Conservation (phyloP, 2,329 filamentous ascomycete species). For the Cryphonectria carpinicola region DNA sequence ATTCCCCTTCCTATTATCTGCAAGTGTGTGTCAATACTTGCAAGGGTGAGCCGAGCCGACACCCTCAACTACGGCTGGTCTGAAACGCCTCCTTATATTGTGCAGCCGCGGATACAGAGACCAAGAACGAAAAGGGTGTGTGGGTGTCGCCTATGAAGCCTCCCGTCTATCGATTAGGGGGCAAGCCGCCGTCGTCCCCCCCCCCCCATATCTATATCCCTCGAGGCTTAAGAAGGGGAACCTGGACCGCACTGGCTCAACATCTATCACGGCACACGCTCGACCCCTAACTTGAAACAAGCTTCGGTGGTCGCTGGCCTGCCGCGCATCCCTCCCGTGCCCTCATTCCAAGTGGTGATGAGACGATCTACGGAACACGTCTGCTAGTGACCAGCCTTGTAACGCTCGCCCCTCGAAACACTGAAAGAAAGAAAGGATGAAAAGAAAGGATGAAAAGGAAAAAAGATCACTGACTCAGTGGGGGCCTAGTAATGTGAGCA, state of each 20-base stretch:
- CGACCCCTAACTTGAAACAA: slow-evolving; percentile 1
- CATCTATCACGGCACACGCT: not conserved
- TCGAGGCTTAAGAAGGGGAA: not conserved
- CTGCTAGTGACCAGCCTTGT: not conserved
- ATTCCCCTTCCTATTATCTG: not conserved
- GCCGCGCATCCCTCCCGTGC: not conserved
- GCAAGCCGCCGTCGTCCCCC: not conserved
- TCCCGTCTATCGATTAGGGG: slow-evolving; percentile 18
- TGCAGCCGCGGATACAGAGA: not conserved
- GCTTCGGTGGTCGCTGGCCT: not conserved
- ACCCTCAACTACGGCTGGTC: slow-evolving; percentile 16
- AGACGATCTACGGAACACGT: not conserved
- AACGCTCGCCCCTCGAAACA: not conserved
- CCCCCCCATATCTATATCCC: slow-evolving; percentile 4
- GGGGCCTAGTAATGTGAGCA: not conserved
- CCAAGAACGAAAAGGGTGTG: not conserved
- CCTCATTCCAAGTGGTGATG: not conserved
- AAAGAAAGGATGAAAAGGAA: no score
- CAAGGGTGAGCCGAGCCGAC: slow-evolving; percentile 1
- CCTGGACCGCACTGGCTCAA: not conserved
- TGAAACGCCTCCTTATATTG: slow-evolving; percentile 26
- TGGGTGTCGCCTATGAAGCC: slow-evolving; percentile 14
- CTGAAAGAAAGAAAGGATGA: not conserved
- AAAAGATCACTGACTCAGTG: not conserved
- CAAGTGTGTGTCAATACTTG: not conserved